These are phyloP conservation scores for Pestalotiopsis sp. DNA, from an alignment of 2,329 filamentous ascomycete genomes.

Conservation along the genomic window DNA sequence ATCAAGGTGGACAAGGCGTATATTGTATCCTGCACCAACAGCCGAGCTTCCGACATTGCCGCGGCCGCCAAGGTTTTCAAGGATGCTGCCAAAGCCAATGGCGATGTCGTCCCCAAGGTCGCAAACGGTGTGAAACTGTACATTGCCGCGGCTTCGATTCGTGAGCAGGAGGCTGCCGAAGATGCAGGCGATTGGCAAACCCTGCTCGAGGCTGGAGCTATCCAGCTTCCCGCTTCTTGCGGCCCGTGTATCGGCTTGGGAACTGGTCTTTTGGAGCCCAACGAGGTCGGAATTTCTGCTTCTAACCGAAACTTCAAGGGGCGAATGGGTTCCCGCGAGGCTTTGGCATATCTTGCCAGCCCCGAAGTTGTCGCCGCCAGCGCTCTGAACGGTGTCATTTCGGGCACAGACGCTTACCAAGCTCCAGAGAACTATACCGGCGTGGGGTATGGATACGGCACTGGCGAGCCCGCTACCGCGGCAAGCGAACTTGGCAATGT, in stretches of 20 bases:
- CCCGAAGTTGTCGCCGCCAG: constrained; percentile 93
- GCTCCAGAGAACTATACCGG: constrained; percentile 69
- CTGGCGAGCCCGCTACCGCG: constrained; percentile 67
- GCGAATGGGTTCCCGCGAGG: constrained; percentile 80
- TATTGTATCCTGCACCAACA: constrained; percentile 89
- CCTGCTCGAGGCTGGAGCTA: constrained; percentile 79
- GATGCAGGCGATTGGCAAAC: constrained; percentile 84
- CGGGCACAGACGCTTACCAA: constrained; percentile 79
- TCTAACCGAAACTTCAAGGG: constrained; percentile 92
- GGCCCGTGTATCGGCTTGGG: constrained; percentile 85
- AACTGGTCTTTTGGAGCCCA: constrained; percentile 76
- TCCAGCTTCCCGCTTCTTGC: constrained; percentile 72
- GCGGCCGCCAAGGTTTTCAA: constrained; percentile 85
- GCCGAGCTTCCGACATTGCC: constrained; percentile 76
- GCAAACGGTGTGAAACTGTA: constrained; percentile 82
- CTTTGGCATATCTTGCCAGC: constrained; percentile 83
- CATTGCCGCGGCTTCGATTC: constrained; percentile 81
- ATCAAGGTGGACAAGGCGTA: constrained; percentile 86
- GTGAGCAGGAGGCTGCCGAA: constrained; percentile 78
- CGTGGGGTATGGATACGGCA: constrained; percentile 73
- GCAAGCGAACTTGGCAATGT: constrained; percentile 74
- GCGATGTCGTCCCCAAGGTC: constrained; percentile 65
- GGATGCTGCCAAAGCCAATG: constrained; percentile 67
- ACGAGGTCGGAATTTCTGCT: constrained; percentile 85
- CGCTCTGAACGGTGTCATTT: constrained; percentile 72